Evolutionary conservation across 257 asterid genomes (phyloP).

Genomic region (Agastache rugosa): DNA sequence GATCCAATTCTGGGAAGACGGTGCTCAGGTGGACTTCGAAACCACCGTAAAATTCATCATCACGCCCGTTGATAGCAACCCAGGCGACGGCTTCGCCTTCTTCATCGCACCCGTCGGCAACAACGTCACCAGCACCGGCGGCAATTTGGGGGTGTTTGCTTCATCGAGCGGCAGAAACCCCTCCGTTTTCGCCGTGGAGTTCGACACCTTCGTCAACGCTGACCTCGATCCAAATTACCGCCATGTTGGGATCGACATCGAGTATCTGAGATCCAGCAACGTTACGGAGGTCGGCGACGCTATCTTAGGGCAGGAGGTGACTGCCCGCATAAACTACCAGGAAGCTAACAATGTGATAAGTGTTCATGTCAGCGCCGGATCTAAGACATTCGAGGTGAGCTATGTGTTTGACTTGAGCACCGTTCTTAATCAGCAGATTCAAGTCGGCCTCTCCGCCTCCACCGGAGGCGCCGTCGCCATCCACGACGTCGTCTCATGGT

Average conservation of each 20-base stretch:
- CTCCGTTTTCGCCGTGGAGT: not conserved
- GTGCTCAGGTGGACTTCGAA: not conserved
- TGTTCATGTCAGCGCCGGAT: not conserved
- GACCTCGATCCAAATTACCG: not conserved
- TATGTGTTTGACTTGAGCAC: not conserved
- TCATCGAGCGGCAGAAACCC: not conserved
- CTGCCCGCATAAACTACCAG: not conserved
- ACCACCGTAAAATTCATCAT: not conserved
- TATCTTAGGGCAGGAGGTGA: not conserved
- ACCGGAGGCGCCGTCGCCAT: not conserved
- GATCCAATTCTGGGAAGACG: not conserved
- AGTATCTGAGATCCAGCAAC: not conserved
- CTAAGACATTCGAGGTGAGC: not conserved
- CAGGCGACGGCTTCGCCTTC: not conserved
- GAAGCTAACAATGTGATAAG: not conserved
- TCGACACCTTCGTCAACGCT: not conserved
- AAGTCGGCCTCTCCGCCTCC: not conserved
- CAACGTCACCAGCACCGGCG: not conserved
- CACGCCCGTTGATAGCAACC: not conserved
- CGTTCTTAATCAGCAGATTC: not conserved
- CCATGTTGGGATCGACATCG: slow-evolving; percentile 9
- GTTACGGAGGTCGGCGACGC: not conserved
- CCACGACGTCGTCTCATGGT: slow-evolving; percentile 13
- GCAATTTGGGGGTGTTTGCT: not conserved
- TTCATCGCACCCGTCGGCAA: not conserved